Conservation (phyloP, 768 basidiomycete species). For the Pholiota microspora region DNA sequence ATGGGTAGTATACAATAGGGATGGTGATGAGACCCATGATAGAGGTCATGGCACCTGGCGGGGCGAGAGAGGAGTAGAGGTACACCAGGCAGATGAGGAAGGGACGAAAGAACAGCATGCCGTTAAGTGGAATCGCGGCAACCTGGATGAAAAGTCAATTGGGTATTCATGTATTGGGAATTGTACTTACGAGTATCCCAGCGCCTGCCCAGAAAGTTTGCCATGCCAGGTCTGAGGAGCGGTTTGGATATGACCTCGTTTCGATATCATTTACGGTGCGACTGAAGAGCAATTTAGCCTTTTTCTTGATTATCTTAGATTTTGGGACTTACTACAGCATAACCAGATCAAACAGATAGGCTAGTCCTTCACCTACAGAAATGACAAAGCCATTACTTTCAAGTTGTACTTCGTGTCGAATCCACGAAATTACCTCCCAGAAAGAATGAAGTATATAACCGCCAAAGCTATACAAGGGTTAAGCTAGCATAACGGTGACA, state of each 20-base stretch:
- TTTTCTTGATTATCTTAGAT: neutral
- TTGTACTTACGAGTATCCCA: conserved; percentile 54
- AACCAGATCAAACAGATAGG: conserved; percentile 52
- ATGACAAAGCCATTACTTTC: neutral
- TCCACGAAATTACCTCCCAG: conserved; percentile 38
- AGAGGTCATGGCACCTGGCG: conserved; percentile 65
- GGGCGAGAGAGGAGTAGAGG: conserved; percentile 63
- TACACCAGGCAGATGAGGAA: conserved; percentile 69
- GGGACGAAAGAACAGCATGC: conserved; percentile 59
- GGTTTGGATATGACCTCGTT: conserved; percentile 48
- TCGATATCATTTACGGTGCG: conserved; percentile 68
- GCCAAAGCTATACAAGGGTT: conserved; percentile 55
- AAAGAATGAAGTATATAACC: conserved; percentile 72
- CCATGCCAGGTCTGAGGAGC: conserved; percentile 77
- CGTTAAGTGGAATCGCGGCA: conserved; percentile 59
- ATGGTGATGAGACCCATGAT: conserved; percentile 78
- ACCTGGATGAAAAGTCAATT: conserved; percentile 23
- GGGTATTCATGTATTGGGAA: neutral
- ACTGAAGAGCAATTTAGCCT: conserved; percentile 33
- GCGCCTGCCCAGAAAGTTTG: conserved; percentile 57
- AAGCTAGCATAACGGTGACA: too few species aligned
- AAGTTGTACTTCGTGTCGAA: neutral
- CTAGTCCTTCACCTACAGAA: conserved; percentile 42
- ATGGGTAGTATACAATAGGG: conserved; percentile 73
- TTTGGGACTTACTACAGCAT: conserved; percentile 65